These are phyloP conservation scores for Cucurbita ficifolia DNA, from an alignment of 306 rosid genomes.

Conservation along the genomic window DNA sequence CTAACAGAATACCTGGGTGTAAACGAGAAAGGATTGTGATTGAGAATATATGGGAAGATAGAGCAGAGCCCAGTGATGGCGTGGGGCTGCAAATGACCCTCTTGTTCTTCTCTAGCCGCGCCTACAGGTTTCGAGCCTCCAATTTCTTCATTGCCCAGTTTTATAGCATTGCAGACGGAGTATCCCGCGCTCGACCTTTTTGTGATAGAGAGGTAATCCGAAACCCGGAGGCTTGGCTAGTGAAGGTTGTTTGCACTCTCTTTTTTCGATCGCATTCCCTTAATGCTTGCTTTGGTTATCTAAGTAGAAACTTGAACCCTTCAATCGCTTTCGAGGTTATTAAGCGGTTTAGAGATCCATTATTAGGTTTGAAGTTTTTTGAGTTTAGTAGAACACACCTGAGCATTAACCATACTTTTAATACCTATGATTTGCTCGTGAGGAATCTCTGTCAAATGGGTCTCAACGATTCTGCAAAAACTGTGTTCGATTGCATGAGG, in stretches of 20 bases:
- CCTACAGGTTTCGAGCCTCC: conserved; percentile 39
- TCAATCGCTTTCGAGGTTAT: conserved; percentile 54
- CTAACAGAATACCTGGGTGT: not conserved
- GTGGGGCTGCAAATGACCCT: conserved; percentile 44
- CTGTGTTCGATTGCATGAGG: conserved; percentile 55
- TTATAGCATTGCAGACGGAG: conserved; percentile 24
- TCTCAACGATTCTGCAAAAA: conserved; percentile 40
- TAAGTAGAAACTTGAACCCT: conserved; percentile 39
- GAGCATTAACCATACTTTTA: conserved; percentile 27
- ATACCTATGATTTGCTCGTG: conserved; percentile 50
- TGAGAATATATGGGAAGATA: conserved; percentile 28
- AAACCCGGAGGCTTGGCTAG: conserved; percentile 57
- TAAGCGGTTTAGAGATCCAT: conserved; percentile 40
- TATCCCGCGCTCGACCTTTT: conserved; percentile 16
- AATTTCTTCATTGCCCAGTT: conserved; percentile 33
- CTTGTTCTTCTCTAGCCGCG: conserved; percentile 33
- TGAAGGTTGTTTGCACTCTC: conserved; percentile 56
- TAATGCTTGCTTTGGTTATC: conserved; percentile 34
- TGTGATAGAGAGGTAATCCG: conserved; percentile 25
- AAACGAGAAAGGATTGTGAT: conserved; percentile 21
- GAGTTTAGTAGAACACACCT: conserved; percentile 37
- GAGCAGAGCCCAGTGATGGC: conserved; percentile 31
- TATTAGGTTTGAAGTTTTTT: conserved; percentile 49
- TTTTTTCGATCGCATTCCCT: conserved; percentile 35
- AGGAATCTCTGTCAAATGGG: conserved; percentile 60